Evolutionary conservation across 1,284 basidiomycete genomes (phyloP).

Genomic region (Phenoliferia sp.): DNA sequence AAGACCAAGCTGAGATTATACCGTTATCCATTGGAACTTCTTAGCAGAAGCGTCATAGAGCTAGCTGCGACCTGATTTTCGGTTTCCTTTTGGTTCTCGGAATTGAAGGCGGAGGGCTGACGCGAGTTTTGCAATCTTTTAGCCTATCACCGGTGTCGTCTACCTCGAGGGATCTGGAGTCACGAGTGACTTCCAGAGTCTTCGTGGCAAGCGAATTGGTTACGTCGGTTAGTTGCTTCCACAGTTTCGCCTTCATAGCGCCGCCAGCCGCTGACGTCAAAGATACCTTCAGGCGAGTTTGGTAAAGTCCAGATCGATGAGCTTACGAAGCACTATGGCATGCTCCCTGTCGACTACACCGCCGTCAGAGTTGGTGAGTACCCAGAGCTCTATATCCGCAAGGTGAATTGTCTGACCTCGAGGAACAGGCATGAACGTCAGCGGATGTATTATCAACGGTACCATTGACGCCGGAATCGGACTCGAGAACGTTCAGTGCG

Average conservation of each 20-base stretch:
- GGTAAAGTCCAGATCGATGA: conserved; percentile 46
- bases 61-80: not conserved
- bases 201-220: conserved; percentile 45
- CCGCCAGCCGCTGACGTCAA: not conserved
- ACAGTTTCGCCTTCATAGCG: not conserved
- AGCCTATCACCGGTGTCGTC: conserved; percentile 46
- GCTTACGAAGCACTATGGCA: conserved; percentile 36
- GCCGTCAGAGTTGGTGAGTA: conserved; percentile 43
- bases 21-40: conserved; percentile 36
- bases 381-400: no score
- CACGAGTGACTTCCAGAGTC: conserved; percentile 41
- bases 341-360: conserved; percentile 43
- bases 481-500: conserved; percentile 40
- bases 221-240: conserved; percentile 45
- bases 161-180: conserved; percentile 44
- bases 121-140: conserved; percentile 36
- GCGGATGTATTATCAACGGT: conserved; percentile 43
- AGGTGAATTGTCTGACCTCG: no score
- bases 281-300: conserved; percentile 39
- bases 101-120: not conserved
- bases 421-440: conserved; percentile 47
- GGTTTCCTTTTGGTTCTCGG: not conserved
- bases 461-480: conserved; percentile 44
- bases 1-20: conserved; percentile 8
- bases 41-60: not conserved